phyloP scores from a whole-genome alignment of 2,329 filamentous ascomycete genomes.

The Aureobasidium sp. region DNA sequence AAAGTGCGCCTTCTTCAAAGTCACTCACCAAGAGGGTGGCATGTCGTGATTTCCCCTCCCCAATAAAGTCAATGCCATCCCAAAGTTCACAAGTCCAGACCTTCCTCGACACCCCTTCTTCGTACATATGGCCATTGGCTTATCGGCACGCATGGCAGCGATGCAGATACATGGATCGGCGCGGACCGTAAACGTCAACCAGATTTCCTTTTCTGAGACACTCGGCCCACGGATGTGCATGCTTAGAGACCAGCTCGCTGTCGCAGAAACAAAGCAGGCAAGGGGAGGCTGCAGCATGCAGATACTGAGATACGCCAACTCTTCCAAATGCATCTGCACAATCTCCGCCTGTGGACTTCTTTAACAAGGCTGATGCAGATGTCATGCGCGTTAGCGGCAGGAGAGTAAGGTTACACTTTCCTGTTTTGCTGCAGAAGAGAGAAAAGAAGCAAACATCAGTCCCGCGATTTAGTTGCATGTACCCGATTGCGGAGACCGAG shows the following conservation, averaged over 20 bases:
- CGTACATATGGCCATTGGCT: neutral
- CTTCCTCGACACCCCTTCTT: neutral
- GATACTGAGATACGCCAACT: neutral
- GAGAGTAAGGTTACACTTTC: constrained; percentile 8
- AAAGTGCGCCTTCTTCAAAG: neutral
- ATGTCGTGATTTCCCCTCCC: neutral
- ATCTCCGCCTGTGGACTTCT: neutral
- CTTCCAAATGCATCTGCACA: neutral
- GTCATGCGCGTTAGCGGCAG: neutral
- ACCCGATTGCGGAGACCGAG: neutral
- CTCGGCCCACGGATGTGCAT: neutral
- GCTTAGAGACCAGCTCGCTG: neutral
- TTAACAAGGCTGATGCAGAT: neutral
- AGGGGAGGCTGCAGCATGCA: constrained; percentile 8
- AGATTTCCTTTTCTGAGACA: constrained; percentile 2
- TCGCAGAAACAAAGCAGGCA: neutral
- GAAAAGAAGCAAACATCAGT: constrained; percentile 7
- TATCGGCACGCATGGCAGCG: neutral
- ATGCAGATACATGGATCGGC: constrained; percentile 7
- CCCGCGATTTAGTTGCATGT: neutral
- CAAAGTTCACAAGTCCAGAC: neutral
- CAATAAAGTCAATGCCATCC: constrained; percentile 6
- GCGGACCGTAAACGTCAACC: constrained; percentile 12
- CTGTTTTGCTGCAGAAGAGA: neutral
- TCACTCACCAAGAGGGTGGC: neutral